phyloP scores from a whole-genome alignment of 495 filamentous ascomycete genomes.

The Hypomontagnella monticulosa region DNA sequence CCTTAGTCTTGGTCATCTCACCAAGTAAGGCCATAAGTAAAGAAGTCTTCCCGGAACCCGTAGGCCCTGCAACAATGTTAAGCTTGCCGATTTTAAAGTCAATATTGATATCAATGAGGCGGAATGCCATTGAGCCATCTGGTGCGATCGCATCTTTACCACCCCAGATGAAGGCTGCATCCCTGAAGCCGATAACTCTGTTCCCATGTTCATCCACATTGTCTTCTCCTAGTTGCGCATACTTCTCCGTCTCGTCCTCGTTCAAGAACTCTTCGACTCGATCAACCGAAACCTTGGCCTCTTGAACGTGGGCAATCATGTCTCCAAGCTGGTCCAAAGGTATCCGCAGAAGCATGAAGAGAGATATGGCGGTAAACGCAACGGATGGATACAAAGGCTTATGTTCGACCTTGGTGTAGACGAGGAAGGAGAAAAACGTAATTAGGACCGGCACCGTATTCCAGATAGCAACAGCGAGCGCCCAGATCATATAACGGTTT shows the following conservation, averaged over 20 bases:
- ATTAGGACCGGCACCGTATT: slow-evolving; percentile 95
- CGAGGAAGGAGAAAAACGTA: slow-evolving; percentile 92
- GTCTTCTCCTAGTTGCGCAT: slow-evolving; percentile 77
- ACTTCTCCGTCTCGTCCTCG: slow-evolving; percentile 97
- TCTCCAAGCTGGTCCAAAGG: slow-evolving; percentile 97
- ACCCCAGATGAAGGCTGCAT: slow-evolving; percentile 91
- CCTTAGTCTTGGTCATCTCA: slow-evolving; percentile 91
- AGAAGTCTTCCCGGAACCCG: slow-evolving; percentile 94
- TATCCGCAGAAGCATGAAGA: slow-evolving; percentile 94
- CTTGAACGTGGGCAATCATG: slow-evolving; percentile 98
- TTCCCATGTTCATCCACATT: slow-evolving; percentile 68
- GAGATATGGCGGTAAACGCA: slow-evolving; percentile 94
- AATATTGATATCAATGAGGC: slow-evolving; percentile 80
- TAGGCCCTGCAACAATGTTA: slow-evolving; percentile 92
- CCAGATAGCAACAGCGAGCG: slow-evolving; percentile 91
- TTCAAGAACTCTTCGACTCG: slow-evolving; percentile 95
- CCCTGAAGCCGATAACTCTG: slow-evolving; percentile 80
- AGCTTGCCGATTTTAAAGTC: slow-evolving; percentile 80
- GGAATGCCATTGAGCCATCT: slow-evolving; percentile 75
- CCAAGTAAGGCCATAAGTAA: slow-evolving; percentile 95
- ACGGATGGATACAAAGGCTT: slow-evolving; percentile 91
- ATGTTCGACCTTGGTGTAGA: slow-evolving; percentile 91
- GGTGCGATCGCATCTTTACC: slow-evolving; percentile 67
- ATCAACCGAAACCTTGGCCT: slow-evolving; percentile 95
- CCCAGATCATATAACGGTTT: slow-evolving; percentile 88